phyloP scores from a whole-genome alignment of 2,329 filamentous ascomycete species.

The Gyromitra esculenta region DNA sequence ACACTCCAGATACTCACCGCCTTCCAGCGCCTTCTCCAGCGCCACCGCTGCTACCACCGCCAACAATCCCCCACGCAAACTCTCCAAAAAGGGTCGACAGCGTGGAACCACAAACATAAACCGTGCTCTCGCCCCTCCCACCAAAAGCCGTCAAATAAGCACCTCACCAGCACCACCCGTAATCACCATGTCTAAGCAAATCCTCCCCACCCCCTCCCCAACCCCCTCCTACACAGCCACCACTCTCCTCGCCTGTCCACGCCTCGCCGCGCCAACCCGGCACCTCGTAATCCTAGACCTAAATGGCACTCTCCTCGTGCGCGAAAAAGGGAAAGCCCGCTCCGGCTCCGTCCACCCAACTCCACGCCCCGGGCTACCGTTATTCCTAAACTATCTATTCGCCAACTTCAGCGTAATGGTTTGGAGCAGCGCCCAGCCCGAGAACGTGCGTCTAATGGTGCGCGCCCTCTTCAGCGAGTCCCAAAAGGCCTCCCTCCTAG shows the following conservation, averaged over 20 bases:
- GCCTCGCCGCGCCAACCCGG: conserved; percentile 65
- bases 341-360: conserved; percentile 66
- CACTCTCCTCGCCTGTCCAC: conserved; percentile 63
- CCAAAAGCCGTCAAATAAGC: background rate
- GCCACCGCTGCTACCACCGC: background rate
- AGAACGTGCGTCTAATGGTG: conserved; percentile 77
- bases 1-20: conserved; percentile 25
- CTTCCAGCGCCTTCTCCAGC: background rate
- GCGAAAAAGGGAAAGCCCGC: conserved; percentile 65
- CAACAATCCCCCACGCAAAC: background rate
- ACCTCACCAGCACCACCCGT: background rate
- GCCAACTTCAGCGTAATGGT: conserved; percentile 81
- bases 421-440: conserved; percentile 84
- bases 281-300: conserved; percentile 89
- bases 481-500: conserved; percentile 69
- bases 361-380: conserved; percentile 72
- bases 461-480: conserved; percentile 69
- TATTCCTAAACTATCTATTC: conserved; percentile 79
- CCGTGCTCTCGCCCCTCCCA: background rate
- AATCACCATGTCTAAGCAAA: background rate
- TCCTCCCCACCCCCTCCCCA: background rate
- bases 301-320: conserved; percentile 87
- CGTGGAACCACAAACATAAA: background rate
- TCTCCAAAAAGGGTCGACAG: background rate
- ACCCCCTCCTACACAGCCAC: conserved; percentile 70